Conservation (phyloP, 148 eudicot genomes). For the Camellia granthamiana region DNA sequence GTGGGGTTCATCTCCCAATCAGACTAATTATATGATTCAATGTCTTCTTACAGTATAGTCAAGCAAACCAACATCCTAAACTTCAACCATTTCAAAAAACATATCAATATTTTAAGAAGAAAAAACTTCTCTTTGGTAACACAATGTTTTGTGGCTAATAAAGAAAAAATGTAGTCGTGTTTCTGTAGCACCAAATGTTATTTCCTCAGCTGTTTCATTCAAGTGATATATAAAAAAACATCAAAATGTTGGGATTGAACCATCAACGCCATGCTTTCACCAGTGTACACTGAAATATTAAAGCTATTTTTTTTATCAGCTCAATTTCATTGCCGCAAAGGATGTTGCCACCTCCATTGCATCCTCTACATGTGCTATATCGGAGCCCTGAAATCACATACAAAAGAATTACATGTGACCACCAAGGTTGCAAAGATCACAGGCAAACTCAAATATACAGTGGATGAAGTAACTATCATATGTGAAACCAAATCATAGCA, state of each 20-base stretch:
- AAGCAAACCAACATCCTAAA: too few species aligned
- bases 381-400: slow-evolving; percentile 55
- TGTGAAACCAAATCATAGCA: too few species aligned
- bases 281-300: neutral
- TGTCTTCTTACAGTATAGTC: too few species aligned
- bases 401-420: neutral
- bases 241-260: neutral
- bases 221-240: neutral
- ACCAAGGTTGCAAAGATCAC: neutral
- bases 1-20: too few species aligned
- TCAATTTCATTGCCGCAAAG: slow-evolving; percentile 72
- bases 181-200: neutral
- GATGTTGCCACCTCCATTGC: slow-evolving; percentile 62
- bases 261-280: neutral
- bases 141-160: neutral
- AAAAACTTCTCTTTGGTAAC: neutral
- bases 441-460: neutral
- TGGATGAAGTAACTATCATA: too few species aligned
- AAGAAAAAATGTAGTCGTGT: neutral
- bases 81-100: too few species aligned
- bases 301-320: slow-evolving; percentile 12
- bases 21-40: too few species aligned
- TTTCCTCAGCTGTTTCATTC: neutral
- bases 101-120: neutral
- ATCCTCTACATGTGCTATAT: slow-evolving; percentile 48